Evolutionary conservation across 352 stramenopile genomes (phyloP), one percentile per base, ranked within the genome.

Genomic region (Phytophthora crassamura): DNA sequence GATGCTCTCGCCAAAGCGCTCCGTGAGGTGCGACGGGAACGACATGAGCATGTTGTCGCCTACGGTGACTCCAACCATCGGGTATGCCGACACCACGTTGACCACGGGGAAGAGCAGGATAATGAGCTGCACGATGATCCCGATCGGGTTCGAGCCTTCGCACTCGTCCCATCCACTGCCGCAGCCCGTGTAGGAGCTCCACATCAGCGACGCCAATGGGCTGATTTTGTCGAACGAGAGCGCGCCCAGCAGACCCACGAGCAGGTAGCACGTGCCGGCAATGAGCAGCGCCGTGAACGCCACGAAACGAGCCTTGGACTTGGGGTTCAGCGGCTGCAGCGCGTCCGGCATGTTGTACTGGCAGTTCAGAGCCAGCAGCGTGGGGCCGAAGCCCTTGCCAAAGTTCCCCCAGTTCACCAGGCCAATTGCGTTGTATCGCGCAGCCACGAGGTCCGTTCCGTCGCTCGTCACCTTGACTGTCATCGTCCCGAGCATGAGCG

Each of bases 321-420:
- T 95, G 18, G 78, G 76, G 41, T 90, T 68, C n/a, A 95, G 72
- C 38, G 84, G 81, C 75, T 95, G 86, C 33, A 95, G 64, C 20
- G 84, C 84, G 59, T 93, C 82, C 15, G 84, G 84, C 84, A 95
- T 93, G 72, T 93, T 93, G 79, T 93, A 93, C 69, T 95, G 86
- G 64, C 86, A 95, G 72, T 93, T 95, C 48, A 95, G 80, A 28
- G 87, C 87, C n/a, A 95, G 69, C 32, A 95, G 57, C 30, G 85
- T 93, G 5, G 87, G 87, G 3, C 87, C 87, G 57, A 95, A 95
- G 7, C 83, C 85, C 25, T 88, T 89, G 59, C 83, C 82, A 63
- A 95, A 95, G 73, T 91, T 93, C 34, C 66, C 16, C 83, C 83
- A 93, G 72, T 93, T 94, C 56, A 86, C 82, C 4, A 77, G 62